phyloP scores from a whole-genome alignment of 1,139 yeast genomes.

The Meyerozyma elateridarum region DNA sequence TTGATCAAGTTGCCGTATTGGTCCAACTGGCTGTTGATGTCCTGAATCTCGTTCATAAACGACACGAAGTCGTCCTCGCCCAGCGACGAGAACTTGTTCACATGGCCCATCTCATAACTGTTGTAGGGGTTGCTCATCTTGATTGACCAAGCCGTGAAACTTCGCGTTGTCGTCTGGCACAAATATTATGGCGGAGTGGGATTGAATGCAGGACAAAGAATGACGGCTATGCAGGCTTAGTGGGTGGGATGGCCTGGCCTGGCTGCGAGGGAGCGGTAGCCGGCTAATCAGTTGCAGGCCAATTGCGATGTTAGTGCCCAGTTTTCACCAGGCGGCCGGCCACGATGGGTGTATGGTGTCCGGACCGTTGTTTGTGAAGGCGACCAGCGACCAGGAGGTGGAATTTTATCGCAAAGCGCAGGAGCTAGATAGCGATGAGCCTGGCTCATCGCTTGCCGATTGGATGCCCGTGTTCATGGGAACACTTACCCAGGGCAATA shows the following conservation, averaged over 20 bases:
- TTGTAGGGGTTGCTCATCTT: slow-evolving; percentile 24
- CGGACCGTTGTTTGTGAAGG: slow-evolving; percentile 71
- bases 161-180: slow-evolving; percentile 1
- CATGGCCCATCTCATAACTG: slow-evolving; percentile 33
- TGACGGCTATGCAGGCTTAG: too few species aligned
- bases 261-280: not conserved
- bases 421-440: slow-evolving; percentile 13
- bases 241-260: too few species aligned
- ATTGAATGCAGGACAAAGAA: not conserved
- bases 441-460: slow-evolving; percentile 39
- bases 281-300: slow-evolving; percentile 1
- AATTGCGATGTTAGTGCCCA: not conserved
- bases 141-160: not conserved
- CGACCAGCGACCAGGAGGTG: slow-evolving; percentile 58
- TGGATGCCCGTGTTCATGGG: slow-evolving; percentile 52
- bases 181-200: slow-evolving; percentile 2
- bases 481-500: slow-evolving; percentile 28
- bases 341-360: slow-evolving; percentile 75
- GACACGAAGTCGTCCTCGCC: slow-evolving; percentile 59
- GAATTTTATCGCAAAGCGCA: slow-evolving; percentile 56
- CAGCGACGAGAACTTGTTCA: slow-evolving; percentile 23
- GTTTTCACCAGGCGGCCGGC: slow-evolving; percentile 71
- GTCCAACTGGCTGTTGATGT: slow-evolving; percentile 73
- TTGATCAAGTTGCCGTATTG: slow-evolving; percentile 75
- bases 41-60: slow-evolving; percentile 81